These are phyloP conservation scores for Waitea zeae DNA, from an alignment of 1,284 basidiomycete genomes.

Conservation along the genomic window DNA sequence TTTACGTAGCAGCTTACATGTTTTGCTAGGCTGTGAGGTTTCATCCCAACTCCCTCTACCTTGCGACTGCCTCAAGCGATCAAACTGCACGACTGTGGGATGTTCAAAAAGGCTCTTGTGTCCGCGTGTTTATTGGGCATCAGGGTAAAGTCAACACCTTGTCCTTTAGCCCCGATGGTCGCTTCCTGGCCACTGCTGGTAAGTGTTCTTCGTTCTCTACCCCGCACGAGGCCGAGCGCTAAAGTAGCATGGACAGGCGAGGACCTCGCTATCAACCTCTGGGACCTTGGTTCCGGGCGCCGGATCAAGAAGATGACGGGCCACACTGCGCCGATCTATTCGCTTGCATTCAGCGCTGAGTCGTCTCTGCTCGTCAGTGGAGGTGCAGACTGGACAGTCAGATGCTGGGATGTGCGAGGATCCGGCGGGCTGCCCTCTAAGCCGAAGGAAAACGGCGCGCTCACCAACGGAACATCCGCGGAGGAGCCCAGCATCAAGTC, in stretches of 20 bases:
- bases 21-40: slow-evolving; percentile 76
- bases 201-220: slow-evolving; percentile 11
- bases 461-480: slow-evolving; percentile 13
- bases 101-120: slow-evolving; percentile 87
- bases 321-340: slow-evolving; percentile 79
- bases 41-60: slow-evolving; percentile 94
- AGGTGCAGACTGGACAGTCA: slow-evolving; percentile 84
- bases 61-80: slow-evolving; percentile 94
- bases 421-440: slow-evolving; percentile 49
- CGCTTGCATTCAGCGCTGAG: slow-evolving; percentile 84
- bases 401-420: slow-evolving; percentile 90
- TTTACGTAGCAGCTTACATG: slow-evolving; percentile 5
- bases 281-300: slow-evolving; percentile 89
- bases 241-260: slow-evolving; percentile 47
- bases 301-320: slow-evolving; percentile 96
- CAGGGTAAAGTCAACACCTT: slow-evolving; percentile 80
- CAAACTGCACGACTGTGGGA: slow-evolving; percentile 96
- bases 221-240: slow-evolving; percentile 1
- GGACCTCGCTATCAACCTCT: slow-evolving; percentile 85
- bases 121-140: slow-evolving; percentile 93
- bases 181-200: slow-evolving; percentile 86
- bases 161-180: slow-evolving; percentile 86
- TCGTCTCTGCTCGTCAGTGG: slow-evolving; percentile 83
- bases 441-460: slow-evolving; percentile 28
- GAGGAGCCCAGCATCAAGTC: slow-evolving; percentile 20